These are phyloP conservation scores for Oryza meridionalis DNA, from an alignment of 176 grass and related monocot species.

Conservation along the genomic window DNA sequence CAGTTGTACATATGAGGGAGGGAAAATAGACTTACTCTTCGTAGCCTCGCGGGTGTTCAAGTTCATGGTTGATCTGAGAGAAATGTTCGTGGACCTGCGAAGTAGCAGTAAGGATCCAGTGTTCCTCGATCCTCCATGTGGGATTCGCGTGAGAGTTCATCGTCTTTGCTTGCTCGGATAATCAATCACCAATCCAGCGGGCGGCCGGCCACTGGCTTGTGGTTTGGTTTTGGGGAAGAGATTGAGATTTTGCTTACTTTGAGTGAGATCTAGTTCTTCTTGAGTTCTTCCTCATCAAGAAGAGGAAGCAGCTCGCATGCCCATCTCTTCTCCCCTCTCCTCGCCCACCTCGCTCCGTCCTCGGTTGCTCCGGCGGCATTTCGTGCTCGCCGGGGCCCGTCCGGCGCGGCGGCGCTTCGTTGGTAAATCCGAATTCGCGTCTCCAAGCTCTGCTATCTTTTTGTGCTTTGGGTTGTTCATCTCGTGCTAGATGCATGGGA, in stretches of 20 bases:
- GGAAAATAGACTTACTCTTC: no score
- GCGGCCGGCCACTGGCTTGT: neutral
- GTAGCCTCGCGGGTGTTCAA: no score
- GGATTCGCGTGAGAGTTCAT: slow-evolving; percentile 23
- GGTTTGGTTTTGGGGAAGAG: neutral
- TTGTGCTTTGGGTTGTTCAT: neutral
- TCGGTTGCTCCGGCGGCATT: neutral
- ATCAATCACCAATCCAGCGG: neutral
- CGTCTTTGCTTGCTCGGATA: neutral
- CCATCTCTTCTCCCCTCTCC: neutral
- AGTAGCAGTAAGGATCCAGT: no score
- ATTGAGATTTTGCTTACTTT: slow-evolving; percentile 15
- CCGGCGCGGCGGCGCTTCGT: neutral
- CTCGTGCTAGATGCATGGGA: neutral
- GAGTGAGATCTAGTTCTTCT: slow-evolving; percentile 44
- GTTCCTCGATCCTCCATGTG: neutral
- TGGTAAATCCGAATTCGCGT: neutral
- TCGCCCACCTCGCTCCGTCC: neutral
- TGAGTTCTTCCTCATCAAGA: neutral
- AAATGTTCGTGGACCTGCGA: no score
- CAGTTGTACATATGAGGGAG: no score
- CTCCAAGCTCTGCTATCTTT: slow-evolving; percentile 2
- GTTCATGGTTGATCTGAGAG: no score
- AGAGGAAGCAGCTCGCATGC: slow-evolving; percentile 26
- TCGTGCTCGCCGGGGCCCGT: neutral